A percentile compares a stretch with the other conserved stretches of the same genome.
Conservation (phyloP, 2,329 filamentous ascomycete genomes). For the Aspergillus ibericus region DNA sequence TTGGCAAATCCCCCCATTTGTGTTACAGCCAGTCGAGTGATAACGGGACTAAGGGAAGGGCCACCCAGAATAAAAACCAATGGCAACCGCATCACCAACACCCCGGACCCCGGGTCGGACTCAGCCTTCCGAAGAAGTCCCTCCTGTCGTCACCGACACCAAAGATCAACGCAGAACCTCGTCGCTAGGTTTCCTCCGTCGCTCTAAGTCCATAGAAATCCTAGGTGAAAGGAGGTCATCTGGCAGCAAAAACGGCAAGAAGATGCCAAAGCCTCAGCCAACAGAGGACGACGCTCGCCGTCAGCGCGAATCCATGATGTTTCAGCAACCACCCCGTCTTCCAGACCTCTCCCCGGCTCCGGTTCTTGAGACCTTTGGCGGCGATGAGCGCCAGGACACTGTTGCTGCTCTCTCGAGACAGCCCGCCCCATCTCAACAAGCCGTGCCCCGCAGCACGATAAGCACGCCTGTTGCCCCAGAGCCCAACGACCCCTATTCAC, state of each 20-base stretch:
- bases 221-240: constrained; percentile 55
- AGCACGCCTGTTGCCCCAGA: constrained; percentile 36
- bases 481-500: constrained; percentile 70
- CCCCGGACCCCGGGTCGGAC: constrained; percentile 38
- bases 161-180: constrained; percentile 44
- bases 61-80: constrained; percentile 22
- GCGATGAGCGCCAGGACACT: constrained; percentile 64
- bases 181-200: constrained; percentile 62
- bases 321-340: constrained; percentile 60
- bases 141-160: constrained; percentile 37
- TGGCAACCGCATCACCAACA: constrained; percentile 36
- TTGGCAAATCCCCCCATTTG: constrained; percentile 15
- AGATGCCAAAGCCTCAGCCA: constrained; percentile 38
- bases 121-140: constrained; percentile 34
- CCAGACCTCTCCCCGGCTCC: constrained; percentile 49
- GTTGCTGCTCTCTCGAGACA: constrained; percentile 54
- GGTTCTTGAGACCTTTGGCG: constrained; percentile 59
- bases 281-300: constrained; percentile 55
- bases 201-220: constrained; percentile 65
- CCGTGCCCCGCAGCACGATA: constrained; percentile 24
- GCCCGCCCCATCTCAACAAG: constrained; percentile 31
- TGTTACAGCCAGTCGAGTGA: constrained; percentile 19
- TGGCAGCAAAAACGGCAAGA: constrained; percentile 34
- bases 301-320: constrained; percentile 59
- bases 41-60: constrained; percentile 19